Conservation (phyloP, 2,329 filamentous ascomycete genomes). For the Remersonia thermophila region DNA sequence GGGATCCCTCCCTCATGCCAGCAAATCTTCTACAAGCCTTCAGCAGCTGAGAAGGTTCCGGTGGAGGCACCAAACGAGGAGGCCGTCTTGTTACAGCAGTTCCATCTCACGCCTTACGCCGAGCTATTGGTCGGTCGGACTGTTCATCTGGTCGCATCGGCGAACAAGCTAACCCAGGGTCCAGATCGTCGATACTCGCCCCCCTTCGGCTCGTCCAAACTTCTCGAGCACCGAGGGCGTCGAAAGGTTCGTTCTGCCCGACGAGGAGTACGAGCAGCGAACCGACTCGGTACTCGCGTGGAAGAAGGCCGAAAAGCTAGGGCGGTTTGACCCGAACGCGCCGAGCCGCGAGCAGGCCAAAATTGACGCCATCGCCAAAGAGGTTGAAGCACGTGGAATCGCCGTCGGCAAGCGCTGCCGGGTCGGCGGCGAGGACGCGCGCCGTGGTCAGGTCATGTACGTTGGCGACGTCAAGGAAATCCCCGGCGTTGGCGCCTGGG, state of each 20-base stretch:
- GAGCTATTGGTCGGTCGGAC: slow-evolving; percentile 60
- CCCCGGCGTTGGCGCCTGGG: slow-evolving; percentile 53
- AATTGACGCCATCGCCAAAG: slow-evolving; percentile 53
- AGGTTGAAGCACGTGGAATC: slow-evolving; percentile 59
- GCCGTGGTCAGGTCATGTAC: slow-evolving; percentile 58
- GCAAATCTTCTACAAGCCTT: slow-evolving; percentile 57
- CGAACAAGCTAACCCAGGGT: no score
- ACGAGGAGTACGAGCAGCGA: slow-evolving; percentile 72
- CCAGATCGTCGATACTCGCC: slow-evolving; percentile 71
- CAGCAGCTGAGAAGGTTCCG: slow-evolving; percentile 46
- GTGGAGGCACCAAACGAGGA: slow-evolving; percentile 66
- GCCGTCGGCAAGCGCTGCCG: slow-evolving; percentile 50
- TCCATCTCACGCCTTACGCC: slow-evolving; percentile 60
- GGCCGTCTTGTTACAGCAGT: slow-evolving; percentile 47
- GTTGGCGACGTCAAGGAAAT: slow-evolving; percentile 67
- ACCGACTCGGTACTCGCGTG: slow-evolving; percentile 82
- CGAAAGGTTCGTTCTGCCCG: slow-evolving; percentile 83
- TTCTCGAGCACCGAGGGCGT: slow-evolving; percentile 71
- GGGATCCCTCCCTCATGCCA: slow-evolving; percentile 77
- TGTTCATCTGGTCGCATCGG: not conserved
- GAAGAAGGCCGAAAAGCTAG: slow-evolving; percentile 93
- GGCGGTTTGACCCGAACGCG: slow-evolving; percentile 83
- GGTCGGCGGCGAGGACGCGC: slow-evolving; percentile 53
- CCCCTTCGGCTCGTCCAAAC: slow-evolving; percentile 61
- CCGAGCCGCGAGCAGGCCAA: slow-evolving; percentile 62